A percentile compares a stretch with the other conserved stretches of the same genome.
phyloP scores from a whole-genome alignment of 2,329 filamentous ascomycete species.

The Aschersonia sp. region DNA sequence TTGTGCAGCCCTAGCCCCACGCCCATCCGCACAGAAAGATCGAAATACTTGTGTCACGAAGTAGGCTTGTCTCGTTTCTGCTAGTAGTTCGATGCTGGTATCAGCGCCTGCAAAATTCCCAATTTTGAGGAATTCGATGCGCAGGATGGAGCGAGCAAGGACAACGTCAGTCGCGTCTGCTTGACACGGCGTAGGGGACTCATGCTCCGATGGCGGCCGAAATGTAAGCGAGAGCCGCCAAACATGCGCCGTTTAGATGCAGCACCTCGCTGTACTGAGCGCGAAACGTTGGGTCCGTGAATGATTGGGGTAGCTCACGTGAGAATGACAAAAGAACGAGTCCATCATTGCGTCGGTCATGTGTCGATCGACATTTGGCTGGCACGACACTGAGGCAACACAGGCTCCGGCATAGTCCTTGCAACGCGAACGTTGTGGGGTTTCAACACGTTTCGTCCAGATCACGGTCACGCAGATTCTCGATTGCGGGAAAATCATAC shows the following conservation, averaged over 20 bases:
- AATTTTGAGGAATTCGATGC: constrained; percentile 26
- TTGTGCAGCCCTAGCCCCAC: constrained; percentile 34
- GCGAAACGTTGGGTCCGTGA: constrained; percentile 30
- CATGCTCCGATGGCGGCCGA: constrained; percentile 23
- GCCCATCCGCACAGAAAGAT: constrained; percentile 33
- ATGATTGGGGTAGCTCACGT: constrained; percentile 29
- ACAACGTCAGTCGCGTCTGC: constrained; percentile 13
- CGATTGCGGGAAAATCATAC: too few relatives aligned
- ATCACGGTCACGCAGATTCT: too few relatives aligned
- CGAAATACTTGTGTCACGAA: constrained; percentile 36
- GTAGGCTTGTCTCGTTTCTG: constrained; percentile 37
- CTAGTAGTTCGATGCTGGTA: constrained; percentile 30
- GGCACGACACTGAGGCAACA: constrained; percentile 8
- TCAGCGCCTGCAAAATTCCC: constrained; percentile 31
- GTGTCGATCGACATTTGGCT: constrained; percentile 18
- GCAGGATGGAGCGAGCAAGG: constrained; percentile 18
- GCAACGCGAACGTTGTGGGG: too few relatives aligned
- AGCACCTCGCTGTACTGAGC: constrained; percentile 19
- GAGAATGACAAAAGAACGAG: constrained; percentile 28
- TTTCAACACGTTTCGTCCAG: too few relatives aligned
- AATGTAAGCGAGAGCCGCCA: constrained; percentile 17
- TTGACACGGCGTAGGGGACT: constrained; percentile 10
- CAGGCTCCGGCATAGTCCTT: background rate
- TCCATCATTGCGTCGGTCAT: constrained; percentile 20
- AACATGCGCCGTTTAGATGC: constrained; percentile 15